Conservation (phyloP, 495 filamentous ascomycete species). For the Hypoxylon lenormandii region DNA sequence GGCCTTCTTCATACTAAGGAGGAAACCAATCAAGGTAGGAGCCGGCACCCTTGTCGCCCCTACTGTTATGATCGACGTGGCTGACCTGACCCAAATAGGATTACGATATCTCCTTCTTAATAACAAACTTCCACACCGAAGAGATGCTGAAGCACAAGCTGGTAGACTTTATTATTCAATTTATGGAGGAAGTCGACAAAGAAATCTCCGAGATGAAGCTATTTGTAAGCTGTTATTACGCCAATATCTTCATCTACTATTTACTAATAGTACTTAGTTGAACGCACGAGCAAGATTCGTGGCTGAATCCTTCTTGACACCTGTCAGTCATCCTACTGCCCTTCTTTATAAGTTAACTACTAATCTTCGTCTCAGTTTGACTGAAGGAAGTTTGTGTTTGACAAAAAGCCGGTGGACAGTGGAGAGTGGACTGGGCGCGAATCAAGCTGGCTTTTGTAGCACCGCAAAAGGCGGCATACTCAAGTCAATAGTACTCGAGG, state of each 20-base stretch:
- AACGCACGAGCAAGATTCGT: constrained; percentile 98
- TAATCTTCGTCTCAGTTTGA: constrained; percentile 45
- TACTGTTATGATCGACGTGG: not conserved
- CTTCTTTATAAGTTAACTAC: not conserved
- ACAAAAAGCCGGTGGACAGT: not conserved
- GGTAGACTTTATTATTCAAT: constrained; percentile 98
- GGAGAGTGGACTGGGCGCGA: constrained; percentile 28
- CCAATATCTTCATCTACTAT: not conserved
- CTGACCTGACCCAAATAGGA: constrained; percentile 67
- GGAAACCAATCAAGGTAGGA: constrained; percentile 91
- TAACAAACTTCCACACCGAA: constrained; percentile 98
- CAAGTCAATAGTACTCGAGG: constrained; percentile 6
- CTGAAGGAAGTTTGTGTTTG: constrained; percentile 20
- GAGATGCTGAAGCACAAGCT: constrained; percentile 98
- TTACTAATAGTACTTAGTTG: constrained; percentile 68
- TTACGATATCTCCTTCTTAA: constrained; percentile 98
- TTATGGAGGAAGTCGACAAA: constrained; percentile 99
- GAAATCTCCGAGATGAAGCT: constrained; percentile 99
- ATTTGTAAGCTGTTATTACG: constrained; percentile 76
- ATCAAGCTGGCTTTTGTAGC: constrained; percentile 13
- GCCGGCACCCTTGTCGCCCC: not conserved
- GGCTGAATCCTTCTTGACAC: constrained; percentile 96
- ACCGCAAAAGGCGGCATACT: constrained; percentile 32
- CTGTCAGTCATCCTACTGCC: constrained; percentile 68
- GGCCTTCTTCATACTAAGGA: constrained; percentile 94